Evolutionary conservation across 305 asterid species (phyloP), one percentile per base, ranked within the genome.

Genomic region (Fraxinus floribunda): DNA sequence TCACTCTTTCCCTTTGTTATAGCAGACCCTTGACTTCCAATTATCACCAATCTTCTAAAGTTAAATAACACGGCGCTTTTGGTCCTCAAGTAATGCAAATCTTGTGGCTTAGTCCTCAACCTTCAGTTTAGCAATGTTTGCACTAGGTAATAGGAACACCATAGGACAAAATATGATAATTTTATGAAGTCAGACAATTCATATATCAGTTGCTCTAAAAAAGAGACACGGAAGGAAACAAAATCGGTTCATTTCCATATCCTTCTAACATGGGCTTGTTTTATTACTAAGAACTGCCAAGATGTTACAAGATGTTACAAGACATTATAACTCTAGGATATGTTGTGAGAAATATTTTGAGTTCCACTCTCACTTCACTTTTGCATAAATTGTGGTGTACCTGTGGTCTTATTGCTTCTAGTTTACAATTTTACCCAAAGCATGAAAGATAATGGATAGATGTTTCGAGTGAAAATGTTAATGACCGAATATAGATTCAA

Each of bases 361-460:
- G 18, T 66, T 24, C 74, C 74, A 66, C 74, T 26, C 74, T 66
- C 62, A 38, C 32, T 46, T 81, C 20, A 80, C 81, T 68, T 84
- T 60, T 22, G 46, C 77, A 70, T 38, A 62, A 16, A 38, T 39
- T 41, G 35, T 52, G 68, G 10, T 35, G 57, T 32, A 80, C 38
- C 36, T 41, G 20, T 6, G 1, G 74, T 66, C 74, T 3, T 41
- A 80, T n/a, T 80, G 32, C 46, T 30, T 24, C 34, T 10, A 68
- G 74, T 41, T 46, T 77, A 73, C 35, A 66, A 66, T 66, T 24
- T 70, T 44, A 26, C 29, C 83, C 52, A 49, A 35, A 77, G 13
- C 20, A 73, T 32, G 72, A 26, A 26, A 66, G 5, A 10, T 26
- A 20, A 8, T 18, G n/a, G 18, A 66, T 66, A 26, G 18, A 64